Evolutionary conservation across 345 rosid genomes (phyloP), one percentile per base, ranked within the genome.

Genomic region (Mallotus nudiflorus): DNA sequence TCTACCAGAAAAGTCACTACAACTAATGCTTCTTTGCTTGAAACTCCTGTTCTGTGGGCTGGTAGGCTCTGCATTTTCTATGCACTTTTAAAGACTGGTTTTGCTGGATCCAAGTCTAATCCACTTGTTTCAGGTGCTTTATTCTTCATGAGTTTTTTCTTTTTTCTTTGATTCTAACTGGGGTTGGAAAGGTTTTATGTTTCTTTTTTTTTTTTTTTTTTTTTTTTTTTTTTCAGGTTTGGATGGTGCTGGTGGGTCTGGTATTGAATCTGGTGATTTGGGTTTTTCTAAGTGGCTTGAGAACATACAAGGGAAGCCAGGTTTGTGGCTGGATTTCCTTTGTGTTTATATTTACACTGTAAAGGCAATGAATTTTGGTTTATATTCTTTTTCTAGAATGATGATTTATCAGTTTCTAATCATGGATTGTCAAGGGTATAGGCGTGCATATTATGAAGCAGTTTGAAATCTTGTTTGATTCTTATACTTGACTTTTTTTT

Each of bases 261-360:
- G 52, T 74, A 63, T 73, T 76, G 96, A 69, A 61, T 77, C 81
- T 78, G 94, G 66, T 57, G 96, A 93, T 84, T 73, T 93, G 80
- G 98, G 98, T 27, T 93, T 93, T 81, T 86, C 91, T 3, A 85
- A 88, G 77, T 91, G 91, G 97, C 77, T 89, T 65, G 83, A 82
- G 56, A 79, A 57, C 73, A 73, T 91, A 18, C 82, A 67, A 52
- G 88, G 90, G 66, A 86, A 81, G 63, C 85, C 93, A 76, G 92
- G 97, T 91, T 81, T 44, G 75, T 78, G 59, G 50, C n/a, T 28
- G 14, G 22, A 58, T 42, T 18, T 42, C 33, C 61, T 27, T 29
- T 14, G 2, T 28, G 18, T 27, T 29, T 56, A 5, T 16, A 56
- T 25, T 56, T 35, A 0, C 22, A 27, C 2, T 24, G 9, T 24